Percentiles rank a stretch among this genome's conserved stretches.
Evolutionary conservation across 805 yeast species (phyloP).

Genomic region (Spathaspora boniae): DNA sequence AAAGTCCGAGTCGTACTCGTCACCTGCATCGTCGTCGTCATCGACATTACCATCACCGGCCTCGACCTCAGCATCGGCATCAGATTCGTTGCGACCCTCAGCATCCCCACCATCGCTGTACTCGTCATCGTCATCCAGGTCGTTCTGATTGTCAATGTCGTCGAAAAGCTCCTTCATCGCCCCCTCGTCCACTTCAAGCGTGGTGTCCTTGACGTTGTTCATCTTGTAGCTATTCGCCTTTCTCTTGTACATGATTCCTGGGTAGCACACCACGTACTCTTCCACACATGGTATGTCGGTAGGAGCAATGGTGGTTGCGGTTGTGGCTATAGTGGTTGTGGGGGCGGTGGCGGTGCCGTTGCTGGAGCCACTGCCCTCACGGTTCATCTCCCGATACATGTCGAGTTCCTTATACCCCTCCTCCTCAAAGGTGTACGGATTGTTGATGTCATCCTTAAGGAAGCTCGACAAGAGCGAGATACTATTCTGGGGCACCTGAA

Average conservation of each 20-base stretch:
- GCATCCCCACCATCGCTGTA: constrained; percentile 15
- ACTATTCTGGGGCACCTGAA: constrained; percentile 35
- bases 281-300: too few relatives aligned
- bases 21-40: constrained; percentile 9
- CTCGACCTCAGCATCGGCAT: constrained; percentile 13
- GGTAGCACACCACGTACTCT: constrained; percentile 30
- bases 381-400: constrained; percentile 15
- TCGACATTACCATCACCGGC: constrained; percentile 12
- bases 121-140: constrained; percentile 1
- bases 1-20: constrained; percentile 1
- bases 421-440: constrained; percentile 56
- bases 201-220: background rate
- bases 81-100: constrained; percentile 17
- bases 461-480: constrained; percentile 58
- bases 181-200: constrained; percentile 2
- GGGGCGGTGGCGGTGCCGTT: too few relatives aligned
- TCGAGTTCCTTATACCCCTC: constrained; percentile 50
- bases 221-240: background rate
- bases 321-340: too few relatives aligned
- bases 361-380: constrained; percentile 7
- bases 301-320: too few relatives aligned
- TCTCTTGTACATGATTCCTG: constrained; percentile 22
- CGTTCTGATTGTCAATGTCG: constrained; percentile 15
- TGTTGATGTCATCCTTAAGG: constrained; percentile 64
- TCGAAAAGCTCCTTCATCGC: constrained; percentile 10